Evolutionary conservation across 2,329 filamentous ascomycete genomes (phyloP), one percentile per base, ranked within the genome.

Genomic region (Thielaviopsis cerberus): DNA sequence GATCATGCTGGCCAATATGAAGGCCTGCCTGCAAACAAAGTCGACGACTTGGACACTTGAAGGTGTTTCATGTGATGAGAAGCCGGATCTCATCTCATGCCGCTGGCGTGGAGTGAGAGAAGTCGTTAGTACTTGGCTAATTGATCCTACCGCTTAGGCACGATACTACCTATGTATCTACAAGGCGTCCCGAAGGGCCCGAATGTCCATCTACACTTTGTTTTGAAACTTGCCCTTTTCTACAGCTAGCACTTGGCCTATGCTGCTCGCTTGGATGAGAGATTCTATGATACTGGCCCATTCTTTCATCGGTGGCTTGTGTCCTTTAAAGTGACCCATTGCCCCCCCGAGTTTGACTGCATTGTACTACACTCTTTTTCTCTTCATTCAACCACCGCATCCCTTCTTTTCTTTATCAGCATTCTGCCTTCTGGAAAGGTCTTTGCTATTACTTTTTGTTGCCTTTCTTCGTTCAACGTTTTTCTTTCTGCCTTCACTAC

Each of bases 1-100:
- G 37, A 25, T 45, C 10, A 3, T 23, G 13, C 27, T 57, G 11
- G 27, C 55, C 55, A 57, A 57, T 57, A 57, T 57, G 55, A 57
- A 45, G 48, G 26, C 48, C 50, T 22, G 51, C 34, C 57, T 55
- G 34, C 55, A 51, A 48, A 30, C 25, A 24, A 17, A 22, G 48
- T 53, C 25, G 37, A 51, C 34, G 22, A 54, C 55, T 54, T 51
- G 41, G 53, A 60, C 50, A 34, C 53, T 52, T 13, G 4, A 24
- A 24, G 27, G 30, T 10, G 55, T 57, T 57, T 57, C 55, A 57
- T 53, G 48, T 57, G 26, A 10, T 17, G 11, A n/a, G 34, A 17
- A 41, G 34, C 34, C 34, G 34, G 34, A 41, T 17, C n/a, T 41
- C 8, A n/a, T 41, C 34, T 41, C 10, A 41, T 41, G 34, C 34